phyloP scores from a whole-genome alignment of 2,329 filamentous ascomycete species.

The Escovopsis sp. region DNA sequence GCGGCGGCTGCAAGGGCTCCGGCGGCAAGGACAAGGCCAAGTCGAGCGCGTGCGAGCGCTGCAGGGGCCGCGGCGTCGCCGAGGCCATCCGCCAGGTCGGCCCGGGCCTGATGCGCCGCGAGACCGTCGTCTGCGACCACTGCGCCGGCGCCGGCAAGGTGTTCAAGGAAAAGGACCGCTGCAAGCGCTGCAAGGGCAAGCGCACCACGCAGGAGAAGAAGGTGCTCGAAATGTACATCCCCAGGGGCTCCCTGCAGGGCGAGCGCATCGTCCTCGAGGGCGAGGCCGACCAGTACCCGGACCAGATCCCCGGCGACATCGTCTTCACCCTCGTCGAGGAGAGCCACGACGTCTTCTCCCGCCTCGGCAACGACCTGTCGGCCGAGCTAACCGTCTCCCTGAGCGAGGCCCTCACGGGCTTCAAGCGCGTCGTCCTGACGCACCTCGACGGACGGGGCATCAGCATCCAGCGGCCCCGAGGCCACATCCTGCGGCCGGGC shows the following conservation, averaged over 20 bases:
- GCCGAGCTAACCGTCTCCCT: slow-evolving; percentile 71
- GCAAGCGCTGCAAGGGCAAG: slow-evolving; percentile 97
- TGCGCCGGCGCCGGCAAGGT: slow-evolving; percentile 77
- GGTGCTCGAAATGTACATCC: slow-evolving; percentile 91
- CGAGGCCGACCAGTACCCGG: slow-evolving; percentile 84
- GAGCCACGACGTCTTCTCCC: slow-evolving; percentile 66
- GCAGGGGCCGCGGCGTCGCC: slow-evolving; percentile 64
- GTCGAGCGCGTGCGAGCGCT: slow-evolving; percentile 66
- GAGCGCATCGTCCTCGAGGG: slow-evolving; percentile 83
- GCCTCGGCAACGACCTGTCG: slow-evolving; percentile 70
- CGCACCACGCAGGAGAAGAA: slow-evolving; percentile 80
- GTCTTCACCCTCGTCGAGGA: slow-evolving; percentile 78
- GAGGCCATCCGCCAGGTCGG: slow-evolving; percentile 72
- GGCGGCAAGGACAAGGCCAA: slow-evolving; percentile 90
- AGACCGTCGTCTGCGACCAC: slow-evolving; percentile 63
- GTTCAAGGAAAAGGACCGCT: slow-evolving; percentile 92
- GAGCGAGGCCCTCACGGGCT: slow-evolving; percentile 72
- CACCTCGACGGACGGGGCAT: slow-evolving; percentile 92
- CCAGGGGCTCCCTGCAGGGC: slow-evolving; percentile 70
- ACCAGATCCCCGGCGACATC: slow-evolving; percentile 82
- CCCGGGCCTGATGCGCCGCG: slow-evolving; percentile 71
- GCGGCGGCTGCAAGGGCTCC: slow-evolving; percentile 70
- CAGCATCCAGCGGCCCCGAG: slow-evolving; percentile 61
- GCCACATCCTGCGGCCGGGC: slow-evolving; percentile 67
- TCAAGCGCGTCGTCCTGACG: slow-evolving; percentile 77